A percentile compares a stretch with the other conserved stretches of the same genome.
Conservation (phyloP, 2,329 filamentous ascomycete species). For the Ophiobolus disseminans region DNA sequence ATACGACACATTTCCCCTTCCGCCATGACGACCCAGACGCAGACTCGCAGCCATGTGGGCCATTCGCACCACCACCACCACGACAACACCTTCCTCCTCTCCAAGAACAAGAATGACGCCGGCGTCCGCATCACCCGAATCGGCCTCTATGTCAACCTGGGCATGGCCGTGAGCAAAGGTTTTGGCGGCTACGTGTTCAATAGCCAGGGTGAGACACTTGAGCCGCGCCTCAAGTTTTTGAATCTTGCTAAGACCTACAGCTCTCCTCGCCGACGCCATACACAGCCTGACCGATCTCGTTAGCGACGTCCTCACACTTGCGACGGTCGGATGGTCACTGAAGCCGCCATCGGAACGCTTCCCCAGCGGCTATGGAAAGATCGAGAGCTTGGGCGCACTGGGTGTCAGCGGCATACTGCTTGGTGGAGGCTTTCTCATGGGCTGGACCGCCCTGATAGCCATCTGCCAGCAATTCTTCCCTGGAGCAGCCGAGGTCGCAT, state of each 20-base stretch:
- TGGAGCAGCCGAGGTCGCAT: constrained; percentile 52
- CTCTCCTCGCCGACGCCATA: constrained; percentile 90
- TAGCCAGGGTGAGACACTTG: constrained; percentile 68
- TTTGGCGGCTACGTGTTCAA: constrained; percentile 93
- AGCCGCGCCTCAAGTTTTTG: too few relatives aligned
- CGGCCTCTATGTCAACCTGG: constrained; percentile 85
- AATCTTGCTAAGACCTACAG: constrained; percentile 47
- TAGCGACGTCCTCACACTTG: constrained; percentile 91
- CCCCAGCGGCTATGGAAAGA: constrained; percentile 91
- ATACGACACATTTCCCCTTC: constrained; percentile 37
- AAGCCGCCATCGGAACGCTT: constrained; percentile 83
- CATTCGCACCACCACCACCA: constrained; percentile 73
- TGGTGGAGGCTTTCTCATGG: constrained; percentile 90
- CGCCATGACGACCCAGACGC: constrained; percentile 38
- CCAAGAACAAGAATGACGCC: constrained; percentile 85
- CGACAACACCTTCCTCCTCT: constrained; percentile 83
- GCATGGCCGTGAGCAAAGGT: constrained; percentile 93
- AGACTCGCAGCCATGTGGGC: constrained; percentile 46
- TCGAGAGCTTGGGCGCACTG: constrained; percentile 93
- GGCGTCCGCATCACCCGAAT: constrained; percentile 93
- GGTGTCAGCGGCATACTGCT: constrained; percentile 93
- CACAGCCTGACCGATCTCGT: constrained; percentile 95
- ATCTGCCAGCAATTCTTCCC: constrained; percentile 61
- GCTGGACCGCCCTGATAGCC: constrained; percentile 68
- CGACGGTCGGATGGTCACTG: constrained; percentile 92